Base-by-base conservation (phyloP, 2,329 filamentous ascomycete genomes). In the Xylaria sp. region DNA sequence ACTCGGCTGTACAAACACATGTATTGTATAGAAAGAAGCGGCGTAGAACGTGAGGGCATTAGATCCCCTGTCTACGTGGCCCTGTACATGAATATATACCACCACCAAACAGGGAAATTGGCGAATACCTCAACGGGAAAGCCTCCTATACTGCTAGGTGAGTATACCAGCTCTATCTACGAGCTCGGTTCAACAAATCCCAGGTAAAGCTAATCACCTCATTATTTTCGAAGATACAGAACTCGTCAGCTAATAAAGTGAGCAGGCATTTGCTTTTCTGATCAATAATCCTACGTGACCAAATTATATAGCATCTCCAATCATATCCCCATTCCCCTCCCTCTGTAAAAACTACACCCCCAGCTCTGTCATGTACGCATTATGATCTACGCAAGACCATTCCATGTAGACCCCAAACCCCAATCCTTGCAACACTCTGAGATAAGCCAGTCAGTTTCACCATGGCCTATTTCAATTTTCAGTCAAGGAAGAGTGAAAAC, bases 361-460 rank as follows among this genome's bases (percentile, higher is more conserved):
- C 36, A 9, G 36, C 36, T 14, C 36, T 39, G 12, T 39, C 7
- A 14, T 39, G 7, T 39, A 39, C 7, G 36, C 36, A 63, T 32
- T 34, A 17, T 7, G 34, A 56, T 27, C 19, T 50, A 21, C 11
- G 47, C 45, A 21, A 11, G 27, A 34, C 12, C 17, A 4, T n/a
- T 27, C n/a, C 17, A 17, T 47, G 4, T 9, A 64, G 32, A 42
- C 53, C 17, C 55, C 47, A 53, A 21, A 2, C 51, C 53, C 61
- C 42, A 61, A 50, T 58, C 74, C 74, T 76, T 76, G 74, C 75
- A 76, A 76, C 75, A 76, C 75, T 76, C 74, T 77, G 75, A 77
- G 73, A 73, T 74, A 71, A 61, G 70, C 72, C 73, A 24, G 36
- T 36, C 34, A 69, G 68, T 72, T 71, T 67, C 73, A 51, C 72